Percentiles rank a stretch among this genome's conserved stretches.
phyloP scores from a whole-genome alignment of 352 stramenopile genomes.

The Blastocystis sp. region DNA sequence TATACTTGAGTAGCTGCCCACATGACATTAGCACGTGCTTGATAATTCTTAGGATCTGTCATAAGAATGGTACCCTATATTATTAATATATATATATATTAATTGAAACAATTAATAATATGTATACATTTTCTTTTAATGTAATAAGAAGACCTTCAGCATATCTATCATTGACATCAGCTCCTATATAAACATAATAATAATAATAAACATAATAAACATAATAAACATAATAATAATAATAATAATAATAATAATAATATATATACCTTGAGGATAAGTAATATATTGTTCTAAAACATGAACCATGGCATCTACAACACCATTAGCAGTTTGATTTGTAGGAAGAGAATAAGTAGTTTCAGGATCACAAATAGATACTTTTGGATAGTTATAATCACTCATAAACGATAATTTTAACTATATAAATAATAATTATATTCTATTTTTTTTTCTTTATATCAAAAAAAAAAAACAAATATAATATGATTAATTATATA shows the following conservation, averaged over 20 bases:
- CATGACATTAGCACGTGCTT: slow-evolving; percentile 35
- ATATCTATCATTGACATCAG: slow-evolving; percentile 30
- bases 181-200: slow-evolving; percentile 7
- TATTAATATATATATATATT: neutral
- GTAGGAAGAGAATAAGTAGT: slow-evolving; percentile 24
- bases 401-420: neutral
- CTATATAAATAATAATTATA: neutral
- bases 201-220: neutral
- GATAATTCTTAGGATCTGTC: slow-evolving; percentile 27
- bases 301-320: slow-evolving; percentile 29
- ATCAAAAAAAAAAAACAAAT: too few relatives aligned
- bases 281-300: slow-evolving; percentile 36
- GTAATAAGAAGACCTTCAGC: slow-evolving; percentile 16
- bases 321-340: slow-evolving; percentile 28
- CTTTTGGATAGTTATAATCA: slow-evolving; percentile 7
- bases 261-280: neutral
- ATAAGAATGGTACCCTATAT: slow-evolving; percentile 10
- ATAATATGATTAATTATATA: too few relatives aligned
- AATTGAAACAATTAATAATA: neutral
- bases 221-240: too few relatives aligned
- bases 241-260: neutral
- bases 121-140: slow-evolving; percentile 17
- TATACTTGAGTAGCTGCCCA: slow-evolving; percentile 35
- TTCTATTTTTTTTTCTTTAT: too few relatives aligned
- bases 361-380: slow-evolving; percentile 29